A percentile compares a stretch with the other conserved stretches of the same genome.
phyloP scores from a whole-genome alignment of 164 flowering plant species.

The Sextonia rubra region DNA sequence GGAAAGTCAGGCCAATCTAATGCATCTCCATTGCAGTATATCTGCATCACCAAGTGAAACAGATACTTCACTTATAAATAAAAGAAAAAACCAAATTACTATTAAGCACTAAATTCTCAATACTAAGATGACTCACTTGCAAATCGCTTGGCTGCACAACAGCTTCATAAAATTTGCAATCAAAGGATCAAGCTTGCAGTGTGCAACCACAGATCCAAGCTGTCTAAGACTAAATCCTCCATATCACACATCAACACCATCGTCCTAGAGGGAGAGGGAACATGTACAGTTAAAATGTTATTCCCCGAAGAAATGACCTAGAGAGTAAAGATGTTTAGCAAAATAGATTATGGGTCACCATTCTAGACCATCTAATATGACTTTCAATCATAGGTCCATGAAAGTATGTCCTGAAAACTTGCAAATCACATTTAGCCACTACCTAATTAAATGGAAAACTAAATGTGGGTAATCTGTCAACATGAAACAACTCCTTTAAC shows the following conservation, averaged over 20 bases:
- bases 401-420: no score
- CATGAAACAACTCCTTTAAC: no score
- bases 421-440: no score
- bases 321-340: no score
- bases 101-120: background rate
- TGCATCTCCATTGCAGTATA: constrained; percentile 83
- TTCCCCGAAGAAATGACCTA: no score
- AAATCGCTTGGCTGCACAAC: constrained; percentile 71
- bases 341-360: no score
- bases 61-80: background rate
- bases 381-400: no score
- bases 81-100: background rate
- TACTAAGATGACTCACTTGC: constrained; percentile 30
- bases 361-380: no score
- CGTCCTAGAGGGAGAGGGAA: constrained; percentile 38
- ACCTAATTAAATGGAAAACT: no score
- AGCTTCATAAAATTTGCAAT: constrained; percentile 75
- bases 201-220: constrained; percentile 63
- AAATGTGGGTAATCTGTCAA: no score
- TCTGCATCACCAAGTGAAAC: constrained; percentile 21
- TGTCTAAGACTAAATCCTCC: constrained; percentile 77
- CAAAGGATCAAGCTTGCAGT: constrained; percentile 58
- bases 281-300: no score
- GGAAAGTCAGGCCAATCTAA: constrained; percentile 65
- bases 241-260: constrained; percentile 66